These are phyloP conservation scores for Quercus suber DNA, from an alignment of 306 rosid species.

Conservation along the genomic window DNA sequence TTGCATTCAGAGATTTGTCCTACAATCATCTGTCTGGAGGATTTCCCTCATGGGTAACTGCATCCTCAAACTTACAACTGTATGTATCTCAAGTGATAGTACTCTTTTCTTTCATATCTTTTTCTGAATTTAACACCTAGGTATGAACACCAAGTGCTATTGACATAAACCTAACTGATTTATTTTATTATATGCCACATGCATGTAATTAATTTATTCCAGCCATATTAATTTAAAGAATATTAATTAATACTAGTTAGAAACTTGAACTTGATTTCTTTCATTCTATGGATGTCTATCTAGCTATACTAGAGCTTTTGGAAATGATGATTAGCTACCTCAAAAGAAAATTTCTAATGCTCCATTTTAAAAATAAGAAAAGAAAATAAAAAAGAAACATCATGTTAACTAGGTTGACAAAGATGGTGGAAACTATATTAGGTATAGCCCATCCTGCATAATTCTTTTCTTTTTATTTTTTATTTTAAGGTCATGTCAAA, in stretches of 20 bases:
- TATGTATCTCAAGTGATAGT: neutral
- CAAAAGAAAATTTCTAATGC: too few relatives aligned
- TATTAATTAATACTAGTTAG: neutral
- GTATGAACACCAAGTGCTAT: neutral
- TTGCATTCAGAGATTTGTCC: slow-evolving; percentile 27
- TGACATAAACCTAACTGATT: too few relatives aligned
- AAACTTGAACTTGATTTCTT: neutral
- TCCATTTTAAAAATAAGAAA: too few relatives aligned
- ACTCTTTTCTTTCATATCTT: neutral
- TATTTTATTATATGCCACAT: neutral
- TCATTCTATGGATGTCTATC: too few relatives aligned
- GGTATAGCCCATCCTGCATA: too few relatives aligned
- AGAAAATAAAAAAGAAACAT: too few relatives aligned
- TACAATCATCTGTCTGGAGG: slow-evolving; percentile 21
- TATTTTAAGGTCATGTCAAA: too few relatives aligned
- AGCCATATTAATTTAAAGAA: neutral
- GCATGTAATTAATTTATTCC: neutral
- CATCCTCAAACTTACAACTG: neutral
- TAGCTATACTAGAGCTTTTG: too few relatives aligned
- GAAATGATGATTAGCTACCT: too few relatives aligned
- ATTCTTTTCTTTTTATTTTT: too few relatives aligned
- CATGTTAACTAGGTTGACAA: too few relatives aligned
- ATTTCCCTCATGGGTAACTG: slow-evolving; percentile 20
- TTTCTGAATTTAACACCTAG: neutral
- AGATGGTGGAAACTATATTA: too few relatives aligned